Base-by-base conservation (phyloP, 495 filamentous ascomycete species). In the Recurvomyces mirabilis region DNA sequence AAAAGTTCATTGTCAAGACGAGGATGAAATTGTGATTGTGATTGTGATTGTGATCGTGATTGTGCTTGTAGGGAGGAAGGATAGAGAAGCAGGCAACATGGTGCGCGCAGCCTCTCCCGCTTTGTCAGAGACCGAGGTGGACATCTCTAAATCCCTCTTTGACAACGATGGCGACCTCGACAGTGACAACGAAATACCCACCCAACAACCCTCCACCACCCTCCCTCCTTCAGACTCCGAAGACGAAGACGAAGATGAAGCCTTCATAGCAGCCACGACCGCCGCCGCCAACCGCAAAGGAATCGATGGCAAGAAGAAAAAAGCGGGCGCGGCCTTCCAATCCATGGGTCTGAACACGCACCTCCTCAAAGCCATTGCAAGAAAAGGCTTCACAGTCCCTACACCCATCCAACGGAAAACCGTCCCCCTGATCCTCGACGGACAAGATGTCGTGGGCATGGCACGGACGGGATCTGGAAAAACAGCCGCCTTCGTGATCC, bases 401-500 rank as follows among this genome's bases (percentile, higher is more conserved):
- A 99, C 91, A 4, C 91, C 91, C 0, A 96, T 99, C 60, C 91
- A 99, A 68, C 74, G 91, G 26, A 95, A 95, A 67, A 84, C 91
- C 7, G 91, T 99, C 34, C 91, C 91, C 4, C 69, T 96, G 42
- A 72, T 95, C 31, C 69, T 94, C 57, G 85, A 94, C 33, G 75
- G 81, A 41, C 77, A 82, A 53, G 89, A 98, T 70, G 86, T 99
- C 4, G 87, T 96, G 6, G 91, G 86, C 45, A 99, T 96, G 93
- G 91, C 91, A 3, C 72, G 91, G 38, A 98, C 91, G 15, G 91
- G 91, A 60, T 93, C 86, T 28, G 91, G 91, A 60, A 98, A 98
- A 67, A 94, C 88, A 0, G 91, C 89, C 1, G 89, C 91, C 12
- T 98, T 98, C 60, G 86, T 98, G 4, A 89, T 98, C 44, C 91